Evolutionary conservation across 73 alveolate species (phyloP).

Genomic region (Stentor roeselii): DNA sequence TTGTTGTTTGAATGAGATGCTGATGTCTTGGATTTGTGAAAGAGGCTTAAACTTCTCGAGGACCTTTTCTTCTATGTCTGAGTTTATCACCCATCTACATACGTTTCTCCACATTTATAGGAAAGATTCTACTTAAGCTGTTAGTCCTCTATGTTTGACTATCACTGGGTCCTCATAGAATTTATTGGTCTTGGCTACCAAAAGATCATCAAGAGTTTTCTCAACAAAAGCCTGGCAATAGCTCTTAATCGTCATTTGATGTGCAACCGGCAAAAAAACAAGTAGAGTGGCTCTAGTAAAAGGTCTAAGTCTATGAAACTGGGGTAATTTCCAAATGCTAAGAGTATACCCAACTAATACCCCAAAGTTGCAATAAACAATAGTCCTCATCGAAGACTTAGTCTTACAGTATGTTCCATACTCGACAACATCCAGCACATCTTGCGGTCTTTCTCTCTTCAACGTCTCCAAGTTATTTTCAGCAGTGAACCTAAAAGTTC

Average conservation of each 20-base stretch:
- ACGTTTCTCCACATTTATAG: too few species aligned
- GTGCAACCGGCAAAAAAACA: background rate
- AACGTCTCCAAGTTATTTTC: background rate
- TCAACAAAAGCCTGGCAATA: background rate
- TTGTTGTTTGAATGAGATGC: background rate
- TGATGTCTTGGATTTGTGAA: background rate
- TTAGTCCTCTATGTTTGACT: background rate
- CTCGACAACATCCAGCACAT: background rate
- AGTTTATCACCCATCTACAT: background rate
- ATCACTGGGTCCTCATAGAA: background rate
- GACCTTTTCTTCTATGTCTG: background rate
- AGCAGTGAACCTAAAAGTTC: background rate
- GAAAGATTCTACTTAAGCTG: background rate
- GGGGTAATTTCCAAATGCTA: background rate
- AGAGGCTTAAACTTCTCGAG: background rate
- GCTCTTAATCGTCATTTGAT: background rate
- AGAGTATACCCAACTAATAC: background rate
- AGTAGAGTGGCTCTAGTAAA: background rate
- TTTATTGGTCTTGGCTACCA: background rate
- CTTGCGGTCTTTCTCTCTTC: background rate
- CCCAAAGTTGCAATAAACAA: background rate
- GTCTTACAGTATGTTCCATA: background rate
- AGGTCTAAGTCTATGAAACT: background rate
- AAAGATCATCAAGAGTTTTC: background rate
- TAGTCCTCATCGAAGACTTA: background rate